A percentile compares a stretch with the other conserved stretches of the same genome.
Conservation (phyloP, 495 filamentous ascomycete species). For the Apiosordaria backusii region DNA sequence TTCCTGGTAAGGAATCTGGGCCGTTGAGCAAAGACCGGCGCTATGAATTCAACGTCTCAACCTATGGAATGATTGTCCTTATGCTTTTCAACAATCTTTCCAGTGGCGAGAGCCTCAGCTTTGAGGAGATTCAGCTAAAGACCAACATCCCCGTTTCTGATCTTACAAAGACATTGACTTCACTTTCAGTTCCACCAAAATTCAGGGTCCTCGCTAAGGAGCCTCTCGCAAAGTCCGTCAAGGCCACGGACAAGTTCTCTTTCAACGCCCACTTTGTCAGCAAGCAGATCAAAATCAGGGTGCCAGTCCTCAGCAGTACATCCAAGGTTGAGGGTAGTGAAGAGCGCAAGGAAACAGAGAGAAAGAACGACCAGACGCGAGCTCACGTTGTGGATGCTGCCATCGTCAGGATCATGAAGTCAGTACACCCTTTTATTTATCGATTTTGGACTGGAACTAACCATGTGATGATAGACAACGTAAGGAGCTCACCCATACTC, state of each 20-base stretch:
- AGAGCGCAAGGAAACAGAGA: conserved; percentile 82
- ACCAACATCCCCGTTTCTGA: conserved; percentile 82
- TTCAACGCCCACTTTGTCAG: conserved; percentile 83
- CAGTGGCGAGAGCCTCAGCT: conserved; percentile 62
- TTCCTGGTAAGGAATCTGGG: conserved; percentile 59
- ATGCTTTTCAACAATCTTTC: conserved; percentile 81
- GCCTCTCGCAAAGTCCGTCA: conserved; percentile 77
- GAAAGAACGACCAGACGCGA: conserved; percentile 78
- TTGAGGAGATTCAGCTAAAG: conserved; percentile 76
- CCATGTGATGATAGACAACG: conserved; percentile 63
- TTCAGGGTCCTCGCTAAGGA: conserved; percentile 78
- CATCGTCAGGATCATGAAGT: conserved; percentile 96
- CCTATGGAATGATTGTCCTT: conserved; percentile 87
- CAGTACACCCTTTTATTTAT: conserved; percentile 36
- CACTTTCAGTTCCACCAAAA: conserved; percentile 81
- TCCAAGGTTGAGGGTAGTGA: conserved; percentile 83
- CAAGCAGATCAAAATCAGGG: conserved; percentile 79
- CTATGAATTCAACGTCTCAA: conserved; percentile 89
- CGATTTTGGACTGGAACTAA: conserved; percentile 12
- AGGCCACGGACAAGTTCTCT: conserved; percentile 72
- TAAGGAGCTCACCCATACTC: conserved; percentile 73
- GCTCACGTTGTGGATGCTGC: conserved; percentile 80
- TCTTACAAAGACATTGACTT: conserved; percentile 76
- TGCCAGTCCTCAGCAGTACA: conserved; percentile 61
- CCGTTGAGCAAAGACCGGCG: conserved; percentile 63